Evolutionary conservation across 2,329 filamentous ascomycete genomes (phyloP), one percentile per base, ranked within the genome.

Genomic region (Aspergillus amoenus): DNA sequence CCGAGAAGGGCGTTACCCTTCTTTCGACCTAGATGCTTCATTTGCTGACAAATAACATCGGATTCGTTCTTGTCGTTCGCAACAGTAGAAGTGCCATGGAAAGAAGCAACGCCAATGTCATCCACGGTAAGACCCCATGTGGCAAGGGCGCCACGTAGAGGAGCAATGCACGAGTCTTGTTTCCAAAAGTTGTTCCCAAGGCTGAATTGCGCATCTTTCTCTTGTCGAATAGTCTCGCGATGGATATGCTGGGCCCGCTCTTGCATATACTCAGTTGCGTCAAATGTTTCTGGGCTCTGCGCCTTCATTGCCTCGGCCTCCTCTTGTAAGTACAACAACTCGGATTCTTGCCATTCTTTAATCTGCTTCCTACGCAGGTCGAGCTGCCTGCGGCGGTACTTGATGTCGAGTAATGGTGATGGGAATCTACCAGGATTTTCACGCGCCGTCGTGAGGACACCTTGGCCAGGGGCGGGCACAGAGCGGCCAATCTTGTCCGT

Each of bases 41-140:
- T 86, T 79, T 99, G 95, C 76, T 97, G 87, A 82, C 93, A 97
- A 68, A 99, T 89, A 70, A 97, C 94, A 53, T 93, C 93, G 17
- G 94, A 97, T 77, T 99, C 94, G 78, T 99, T 99, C 88, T 97
- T 97, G 82, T 99, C 94, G 76, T 99, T 99, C 66, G 94, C 94
- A 73, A 96, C 92, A 64, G 94, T 99, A 1, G 94, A 97, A 41
- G 94, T 99, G 70, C 94, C 94, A 81, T 99, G 94, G 90, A 97
- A 97, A 13, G 94, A 97, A 15, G 94, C 93, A 62, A 99, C 92
- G 66, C 84, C 89, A 37, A 99, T 86, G 69, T 99, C 94, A 70
- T 99, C 94, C 64, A 99, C 91, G 12, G 94, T 97, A 55, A 99
- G 88, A 73, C 93, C 94, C 94, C 94, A 99, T 11, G 93, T 97